Evolutionary conservation across 1,139 yeast species (phyloP), one percentile per base, ranked within the genome.

Genomic region (Geotrichum australiense): DNA sequence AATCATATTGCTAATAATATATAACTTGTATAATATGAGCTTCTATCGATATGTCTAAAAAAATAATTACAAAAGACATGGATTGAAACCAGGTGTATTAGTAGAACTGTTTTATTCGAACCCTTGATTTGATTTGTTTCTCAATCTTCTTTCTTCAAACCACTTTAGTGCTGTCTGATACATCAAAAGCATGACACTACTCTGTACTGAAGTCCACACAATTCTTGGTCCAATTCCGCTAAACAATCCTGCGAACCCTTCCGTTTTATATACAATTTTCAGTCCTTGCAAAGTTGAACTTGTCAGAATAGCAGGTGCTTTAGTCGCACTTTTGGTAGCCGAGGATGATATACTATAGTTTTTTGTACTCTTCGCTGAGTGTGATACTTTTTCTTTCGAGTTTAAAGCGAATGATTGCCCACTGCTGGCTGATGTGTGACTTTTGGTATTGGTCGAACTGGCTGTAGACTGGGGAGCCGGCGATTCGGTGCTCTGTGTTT

Each of bases 221-320:
- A 89, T 79, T 49, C 98, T 70, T 0, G 98, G 98, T 0, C 96
- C 96, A 8, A 93, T 96, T 1, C 98, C 98, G 27, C 91, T 76
- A 63, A 91, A 89, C 37, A 86, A 69, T 0, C 96, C 96, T 1
- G 73, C 51, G 0, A 81, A 45, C 1, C 98, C 97, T 59, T 91
- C 96, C 22, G 71, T 68, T 45, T 64, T 71, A 57, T 80, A 83
- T 4, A 91, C 81, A 8, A 75, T 71, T n/a, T 62, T 58, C 41
- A 91, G 64, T 11, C 94, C 89, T 41, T 66, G 67, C 21, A 71
- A 47, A 0, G 89, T 79, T 2, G 93, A 78, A 18, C 71, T 69
- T 33, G 74, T 67, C 20, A 59, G 41, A 37, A 47, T 36, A 35
- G 42, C 47, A 29, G 63, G 32, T 73, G 57, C 5, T 64, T 53